Evolutionary conservation across 257 asterid genomes (phyloP).

Genomic region (Solanum gracilifrons): DNA sequence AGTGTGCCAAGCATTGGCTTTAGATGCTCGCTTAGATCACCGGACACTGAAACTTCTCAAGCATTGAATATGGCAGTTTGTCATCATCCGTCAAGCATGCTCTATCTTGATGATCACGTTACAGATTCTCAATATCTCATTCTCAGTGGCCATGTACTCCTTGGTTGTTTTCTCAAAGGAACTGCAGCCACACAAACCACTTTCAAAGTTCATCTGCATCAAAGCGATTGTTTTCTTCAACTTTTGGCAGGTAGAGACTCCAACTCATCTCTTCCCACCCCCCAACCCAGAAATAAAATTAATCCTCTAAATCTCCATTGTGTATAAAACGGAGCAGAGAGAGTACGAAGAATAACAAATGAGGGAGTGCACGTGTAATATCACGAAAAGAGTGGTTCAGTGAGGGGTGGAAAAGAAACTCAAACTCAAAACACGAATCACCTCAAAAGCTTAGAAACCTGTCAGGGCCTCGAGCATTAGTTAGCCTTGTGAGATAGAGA

Average conservation of each 20-base stretch:
- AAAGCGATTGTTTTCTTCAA: constrained; percentile 78
- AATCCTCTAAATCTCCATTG: too few relatives aligned
- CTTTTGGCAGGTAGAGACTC: too few relatives aligned
- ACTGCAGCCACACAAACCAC: constrained; percentile 77
- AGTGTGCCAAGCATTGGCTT: constrained; percentile 99
- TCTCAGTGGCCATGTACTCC: constrained; percentile 74
- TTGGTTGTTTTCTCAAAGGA: constrained; percentile 80
- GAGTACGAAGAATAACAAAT: not conserved
- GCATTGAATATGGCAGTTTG: too few relatives aligned
- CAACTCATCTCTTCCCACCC: too few relatives aligned
- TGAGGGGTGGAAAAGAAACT: not conserved
- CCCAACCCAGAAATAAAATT: too few relatives aligned
- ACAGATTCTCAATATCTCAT: too few relatives aligned
- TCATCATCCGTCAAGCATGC: too few relatives aligned
- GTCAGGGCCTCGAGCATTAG: not conserved
- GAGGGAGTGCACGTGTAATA: not conserved
- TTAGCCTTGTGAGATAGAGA: not conserved
- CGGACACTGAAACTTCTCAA: too few relatives aligned
- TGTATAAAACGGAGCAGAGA: too few relatives aligned
- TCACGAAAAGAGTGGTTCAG: not conserved
- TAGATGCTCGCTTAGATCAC: too few relatives aligned
- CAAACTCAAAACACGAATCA: not conserved
- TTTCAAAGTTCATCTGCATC: constrained; percentile 87
- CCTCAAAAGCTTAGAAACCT: not conserved
- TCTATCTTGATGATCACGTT: too few relatives aligned